Evolutionary conservation across 805 yeast species (phyloP), one percentile per base, ranked within the genome.

Genomic region (Cyberlindnera saturnus): DNA sequence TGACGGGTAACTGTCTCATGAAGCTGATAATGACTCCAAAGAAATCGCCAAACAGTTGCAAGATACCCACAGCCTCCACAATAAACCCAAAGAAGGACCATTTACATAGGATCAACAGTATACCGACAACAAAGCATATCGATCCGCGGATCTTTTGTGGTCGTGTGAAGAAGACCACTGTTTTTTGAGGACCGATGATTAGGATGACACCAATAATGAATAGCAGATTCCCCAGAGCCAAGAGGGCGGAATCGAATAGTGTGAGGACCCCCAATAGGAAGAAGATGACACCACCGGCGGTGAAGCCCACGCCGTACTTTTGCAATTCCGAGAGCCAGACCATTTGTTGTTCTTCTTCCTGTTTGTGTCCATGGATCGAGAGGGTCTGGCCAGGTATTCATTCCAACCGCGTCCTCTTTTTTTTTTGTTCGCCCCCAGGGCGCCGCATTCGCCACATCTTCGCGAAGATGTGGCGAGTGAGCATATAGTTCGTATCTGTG

Each of bases 81-180:
- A 82, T 60, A 57, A 93, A 91, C 8, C 99, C 99, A 20, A 82
- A 55, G 58, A 93, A 86, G 2, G 97, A 79, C 67, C 82, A 74
- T 56, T 84, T 85, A 53, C 77, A 55, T 44, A 91, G 67, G 42
- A 93, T 91, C 51, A 91, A 65, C 13, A 82, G 41, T 13, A 93
- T 80, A 1, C 99, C 99, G 6, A 77, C 41, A 3, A 68, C 67
- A 58, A 93, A 89, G 52, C 90, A 87, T 13, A 90, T 51, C 0
- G 96, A 77, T 3, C 97, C 97, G 57, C 96, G 77, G 41, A 90
- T 70, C 61, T 91, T 93, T 39, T 79, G 78, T 0, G 95, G 96
- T 49, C 96, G 76, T 13, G 91, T 78, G 70, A 91, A 90, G 63
- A 90, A 91, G 10, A 77, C 72, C 7, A 84, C 56, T 0, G 98